These are phyloP conservation scores for Malus hybrid DNA, from an alignment of 331 rosid genomes.

Conservation along the genomic window DNA sequence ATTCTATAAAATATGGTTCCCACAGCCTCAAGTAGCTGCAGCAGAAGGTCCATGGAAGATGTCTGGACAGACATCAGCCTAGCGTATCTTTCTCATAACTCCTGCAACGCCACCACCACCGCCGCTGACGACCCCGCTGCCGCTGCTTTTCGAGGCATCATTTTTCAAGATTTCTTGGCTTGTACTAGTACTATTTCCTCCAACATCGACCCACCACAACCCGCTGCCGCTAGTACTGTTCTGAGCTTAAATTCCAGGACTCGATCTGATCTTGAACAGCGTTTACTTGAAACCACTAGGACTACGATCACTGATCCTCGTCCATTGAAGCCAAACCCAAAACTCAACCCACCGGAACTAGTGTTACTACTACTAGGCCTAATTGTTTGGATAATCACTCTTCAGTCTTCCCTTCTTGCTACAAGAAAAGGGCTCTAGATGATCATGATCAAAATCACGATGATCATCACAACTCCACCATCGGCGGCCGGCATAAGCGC, in stretches of 20 bases:
- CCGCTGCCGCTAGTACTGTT: neutral
- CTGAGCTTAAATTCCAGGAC: neutral
- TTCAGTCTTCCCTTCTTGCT: neutral
- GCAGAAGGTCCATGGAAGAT: conserved; percentile 18
- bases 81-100: conserved; percentile 1
- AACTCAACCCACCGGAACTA: too few relatives aligned
- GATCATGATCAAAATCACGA: neutral
- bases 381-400: too few relatives aligned
- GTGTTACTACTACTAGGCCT: too few relatives aligned
- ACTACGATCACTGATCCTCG: neutral
- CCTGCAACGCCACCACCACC: neutral
- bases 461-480: neutral
- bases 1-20: neutral
- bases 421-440: conserved; percentile 16
- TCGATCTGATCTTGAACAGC: neutral
- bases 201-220: neutral
- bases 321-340: neutral
- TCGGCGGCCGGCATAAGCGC: conserved; percentile 10
- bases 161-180: conserved; percentile 23
- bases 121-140: neutral
- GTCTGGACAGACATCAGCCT: conserved; percentile 25
- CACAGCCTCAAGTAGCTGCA: neutral
- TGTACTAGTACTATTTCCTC: neutral
- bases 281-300: neutral
- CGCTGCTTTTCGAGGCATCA: neutral